These are phyloP conservation scores for Scedosporium boydii DNA, from an alignment of 2,329 filamentous ascomycete genomes.

Conservation along the genomic window DNA sequence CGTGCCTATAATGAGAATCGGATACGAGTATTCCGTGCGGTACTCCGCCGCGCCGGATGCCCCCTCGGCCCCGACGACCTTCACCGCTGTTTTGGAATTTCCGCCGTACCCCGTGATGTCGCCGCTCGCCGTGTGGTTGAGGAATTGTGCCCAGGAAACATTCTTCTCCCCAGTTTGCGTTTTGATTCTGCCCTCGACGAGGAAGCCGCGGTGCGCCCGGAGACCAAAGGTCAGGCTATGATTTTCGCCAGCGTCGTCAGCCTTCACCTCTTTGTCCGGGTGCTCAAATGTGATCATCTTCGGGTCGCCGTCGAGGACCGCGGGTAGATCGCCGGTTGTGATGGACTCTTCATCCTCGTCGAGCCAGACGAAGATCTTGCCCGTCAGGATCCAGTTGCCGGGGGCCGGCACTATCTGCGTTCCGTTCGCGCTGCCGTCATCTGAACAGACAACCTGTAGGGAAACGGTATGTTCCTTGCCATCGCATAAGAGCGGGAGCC, in stretches of 20 bases:
- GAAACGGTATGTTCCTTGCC: constrained; percentile 56
- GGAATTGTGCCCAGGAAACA: constrained; percentile 48
- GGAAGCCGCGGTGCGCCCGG: constrained; percentile 43
- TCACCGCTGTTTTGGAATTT: constrained; percentile 29
- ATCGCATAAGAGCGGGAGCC: constrained; percentile 60
- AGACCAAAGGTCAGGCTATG: constrained; percentile 51
- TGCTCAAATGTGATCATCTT: constrained; percentile 24
- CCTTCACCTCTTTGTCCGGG: constrained; percentile 31
- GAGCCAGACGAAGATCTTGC: constrained; percentile 74
- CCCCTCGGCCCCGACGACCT: constrained; percentile 34
- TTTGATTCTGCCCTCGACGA: constrained; percentile 35
- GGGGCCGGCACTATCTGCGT: constrained; percentile 7
- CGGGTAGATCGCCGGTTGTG: constrained; percentile 38
- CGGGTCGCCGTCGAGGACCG: constrained; percentile 24
- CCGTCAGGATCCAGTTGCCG: constrained; percentile 65
- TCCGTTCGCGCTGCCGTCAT: constrained; percentile 33
- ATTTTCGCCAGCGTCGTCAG: constrained; percentile 41
- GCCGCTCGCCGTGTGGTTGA: constrained; percentile 44
- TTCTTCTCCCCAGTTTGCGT: constrained; percentile 12
- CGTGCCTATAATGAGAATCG: constrained; percentile 36
- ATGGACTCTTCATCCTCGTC: constrained; percentile 35
- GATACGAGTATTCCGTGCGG: constrained; percentile 51
- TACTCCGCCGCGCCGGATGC: constrained; percentile 31
- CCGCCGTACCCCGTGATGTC: constrained; percentile 26
- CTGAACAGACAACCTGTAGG: constrained; percentile 56